Evolutionary conservation across 2,329 filamentous ascomycete species (phyloP), one percentile per base, ranked within the genome.

Genomic region (Hirsutella thompsonii): DNA sequence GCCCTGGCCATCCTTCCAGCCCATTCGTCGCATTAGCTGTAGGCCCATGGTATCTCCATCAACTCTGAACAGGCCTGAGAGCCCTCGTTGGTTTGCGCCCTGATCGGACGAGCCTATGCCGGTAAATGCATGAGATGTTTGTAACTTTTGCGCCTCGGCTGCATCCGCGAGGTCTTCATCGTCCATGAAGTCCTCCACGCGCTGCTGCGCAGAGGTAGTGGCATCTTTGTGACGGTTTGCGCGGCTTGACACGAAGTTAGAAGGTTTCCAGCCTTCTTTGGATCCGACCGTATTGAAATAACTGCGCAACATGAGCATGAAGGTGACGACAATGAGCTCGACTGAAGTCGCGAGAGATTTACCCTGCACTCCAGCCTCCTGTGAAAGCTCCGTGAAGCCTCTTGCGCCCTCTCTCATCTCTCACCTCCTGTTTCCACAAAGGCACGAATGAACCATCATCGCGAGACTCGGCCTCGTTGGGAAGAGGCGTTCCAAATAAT

Each of bases 221-320:
- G 67, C 69, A 65, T 83, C 75, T 55, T 84, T 85, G 48, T 73
- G 78, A 42, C 88, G 83, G 53, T 85, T 86, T 32, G 76, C 67
- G 20, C 92, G 83, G 39, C 89, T 95, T 6, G 90, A 96, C 9
- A 94, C 81, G 59, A 96, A 98, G 0, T 85, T 83, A 19, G 86
- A 80, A 2, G 92, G 92, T 1, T 86, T 81, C 90, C 90, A 98
- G 66, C 92, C 92, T 69, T 98, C 90, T 62, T 96, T 96, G 42
- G 90, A 95, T 40, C 92, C 92, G 50, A 96, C 92, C 5, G 89
- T 94, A 59, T 98, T 98, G 66, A 92, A 96, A 64, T 96, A 95
- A 51, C 86, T 90, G 32, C 14, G 21, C 29, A 14, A 5, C 4
- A 39, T 33, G 28, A 23, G 20, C n/a, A 21, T 37, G 9, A 40